A percentile compares a stretch with the other conserved stretches of the same genome.
phyloP scores from a whole-genome alignment of 2,329 filamentous ascomycete species.

The Colletotrichum sp. region DNA sequence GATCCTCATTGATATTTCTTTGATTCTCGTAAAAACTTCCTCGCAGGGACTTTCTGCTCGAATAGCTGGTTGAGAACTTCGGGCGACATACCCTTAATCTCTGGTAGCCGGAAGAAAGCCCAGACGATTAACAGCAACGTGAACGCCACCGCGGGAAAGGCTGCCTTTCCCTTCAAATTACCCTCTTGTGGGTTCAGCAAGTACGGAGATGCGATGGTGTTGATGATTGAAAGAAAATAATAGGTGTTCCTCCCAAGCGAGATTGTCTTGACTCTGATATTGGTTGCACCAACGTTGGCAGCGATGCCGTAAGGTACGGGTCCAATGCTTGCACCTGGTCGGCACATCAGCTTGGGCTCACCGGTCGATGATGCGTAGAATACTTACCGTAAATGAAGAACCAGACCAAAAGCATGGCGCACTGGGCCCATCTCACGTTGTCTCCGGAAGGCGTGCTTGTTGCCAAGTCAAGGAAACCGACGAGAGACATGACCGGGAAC shows the following conservation, averaged over 20 bases:
- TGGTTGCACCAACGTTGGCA: conserved; percentile 43
- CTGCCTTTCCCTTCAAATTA: conserved; percentile 25
- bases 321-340: neutral
- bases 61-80: neutral
- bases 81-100: conserved; percentile 33
- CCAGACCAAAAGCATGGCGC: conserved; percentile 46
- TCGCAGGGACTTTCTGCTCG: neutral
- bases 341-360: neutral
- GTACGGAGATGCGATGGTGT: conserved; percentile 49
- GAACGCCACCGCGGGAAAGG: conserved; percentile 47
- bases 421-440: conserved; percentile 52
- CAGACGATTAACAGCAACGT: conserved; percentile 46
- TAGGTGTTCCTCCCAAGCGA: conserved; percentile 49
- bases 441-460: conserved; percentile 36
- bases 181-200: conserved; percentile 42
- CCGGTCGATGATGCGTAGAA: neutral
- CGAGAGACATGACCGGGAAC: conserved; percentile 42
- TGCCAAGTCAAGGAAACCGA: conserved; percentile 48
- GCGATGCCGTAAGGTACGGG: conserved; percentile 44
- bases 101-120: conserved; percentile 50
- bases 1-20: neutral
- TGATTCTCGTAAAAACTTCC: neutral
- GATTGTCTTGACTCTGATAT: conserved; percentile 50
- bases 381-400: conserved; percentile 47
- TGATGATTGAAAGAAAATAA: conserved; percentile 52